These are phyloP conservation scores for Byssothecium circinans DNA, from an alignment of 2,329 filamentous ascomycete genomes.

Conservation along the genomic window DNA sequence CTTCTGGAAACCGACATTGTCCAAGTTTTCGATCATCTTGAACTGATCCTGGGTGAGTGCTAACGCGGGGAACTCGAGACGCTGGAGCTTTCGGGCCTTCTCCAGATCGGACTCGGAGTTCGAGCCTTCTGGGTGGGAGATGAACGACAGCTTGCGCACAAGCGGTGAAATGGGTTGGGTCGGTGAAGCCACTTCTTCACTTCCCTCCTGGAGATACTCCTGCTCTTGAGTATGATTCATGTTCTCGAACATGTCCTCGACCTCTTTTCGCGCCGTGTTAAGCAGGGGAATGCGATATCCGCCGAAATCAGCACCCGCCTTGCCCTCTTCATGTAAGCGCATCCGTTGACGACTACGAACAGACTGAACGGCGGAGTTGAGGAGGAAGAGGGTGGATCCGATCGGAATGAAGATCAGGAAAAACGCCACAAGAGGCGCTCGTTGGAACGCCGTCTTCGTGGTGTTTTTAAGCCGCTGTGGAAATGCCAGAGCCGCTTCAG, in stretches of 20 bases:
- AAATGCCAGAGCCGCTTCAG: conserved; percentile 32
- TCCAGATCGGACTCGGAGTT: conserved; percentile 29
- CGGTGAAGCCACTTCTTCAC: conserved; percentile 45
- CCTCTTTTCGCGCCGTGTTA: conserved; percentile 71
- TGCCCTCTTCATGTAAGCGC: conserved; percentile 70
- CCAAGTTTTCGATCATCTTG: conserved; percentile 76
- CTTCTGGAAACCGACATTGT: conserved; percentile 63
- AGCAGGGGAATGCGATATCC: conserved; percentile 76
- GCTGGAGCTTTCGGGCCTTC: conserved; percentile 32
- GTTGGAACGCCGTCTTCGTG: conserved; percentile 49
- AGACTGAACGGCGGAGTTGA: conserved; percentile 77
- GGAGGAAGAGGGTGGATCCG: conserved; percentile 68
- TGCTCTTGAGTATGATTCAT: conserved; percentile 69
- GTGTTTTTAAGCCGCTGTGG: conserved; percentile 39
- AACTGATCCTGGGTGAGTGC: conserved; percentile 82
- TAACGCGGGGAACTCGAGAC: conserved; percentile 65
- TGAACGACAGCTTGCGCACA: conserved; percentile 12
- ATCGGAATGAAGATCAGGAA: conserved; percentile 74
- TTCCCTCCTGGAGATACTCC: conserved; percentile 66
- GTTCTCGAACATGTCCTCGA: conserved; percentile 77
- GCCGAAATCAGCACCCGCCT: conserved; percentile 66
- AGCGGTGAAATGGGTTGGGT: conserved; percentile 22
- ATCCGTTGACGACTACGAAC: conserved; percentile 75
- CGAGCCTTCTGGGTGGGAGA: conserved; percentile 4
- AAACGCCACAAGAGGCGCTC: conserved; percentile 65